phyloP scores from a whole-genome alignment of 345 rosid genomes.

The Mercurialis annua region DNA sequence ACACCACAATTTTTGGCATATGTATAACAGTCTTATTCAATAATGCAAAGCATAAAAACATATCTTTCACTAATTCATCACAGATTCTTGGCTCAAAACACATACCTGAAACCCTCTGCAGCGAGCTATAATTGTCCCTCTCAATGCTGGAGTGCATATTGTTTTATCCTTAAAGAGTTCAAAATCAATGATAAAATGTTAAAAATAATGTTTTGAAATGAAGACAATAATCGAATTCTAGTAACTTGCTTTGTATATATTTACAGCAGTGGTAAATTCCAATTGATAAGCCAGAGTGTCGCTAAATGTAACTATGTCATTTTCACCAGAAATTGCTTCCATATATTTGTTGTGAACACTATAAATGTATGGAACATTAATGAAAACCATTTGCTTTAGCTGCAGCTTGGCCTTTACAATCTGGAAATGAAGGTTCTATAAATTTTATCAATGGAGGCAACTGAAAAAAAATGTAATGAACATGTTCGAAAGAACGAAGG shows the following conservation, averaged over 20 bases:
- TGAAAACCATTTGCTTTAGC: slow-evolving; percentile 35
- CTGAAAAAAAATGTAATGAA: not conserved
- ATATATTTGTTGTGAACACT: slow-evolving; percentile 25
- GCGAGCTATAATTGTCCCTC: slow-evolving; percentile 31
- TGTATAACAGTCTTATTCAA: too few relatives aligned
- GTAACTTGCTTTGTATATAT: not conserved
- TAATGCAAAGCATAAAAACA: too few relatives aligned
- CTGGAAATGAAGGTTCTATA: slow-evolving; percentile 10
- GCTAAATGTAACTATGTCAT: not conserved
- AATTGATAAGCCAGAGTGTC: not conserved
- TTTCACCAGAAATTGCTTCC: slow-evolving; percentile 28
- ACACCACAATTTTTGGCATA: too few relatives aligned
- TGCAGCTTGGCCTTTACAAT: slow-evolving; percentile 24
- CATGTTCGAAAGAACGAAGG: not conserved
- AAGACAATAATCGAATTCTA: not conserved
- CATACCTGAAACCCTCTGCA: slow-evolving; percentile 26
- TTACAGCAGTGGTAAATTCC: too few relatives aligned
- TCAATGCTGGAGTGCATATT: slow-evolving; percentile 30
- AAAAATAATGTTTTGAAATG: not conserved
- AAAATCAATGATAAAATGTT: not conserved
- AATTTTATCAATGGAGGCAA: not conserved
- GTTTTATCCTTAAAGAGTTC: slow-evolving; percentile 21
- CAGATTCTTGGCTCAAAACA: not conserved
- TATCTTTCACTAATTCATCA: not conserved
- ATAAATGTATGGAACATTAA: slow-evolving; percentile 35